Conservation (phyloP, 208 protist genomes). For the Entamoeba dispar region DNA sequence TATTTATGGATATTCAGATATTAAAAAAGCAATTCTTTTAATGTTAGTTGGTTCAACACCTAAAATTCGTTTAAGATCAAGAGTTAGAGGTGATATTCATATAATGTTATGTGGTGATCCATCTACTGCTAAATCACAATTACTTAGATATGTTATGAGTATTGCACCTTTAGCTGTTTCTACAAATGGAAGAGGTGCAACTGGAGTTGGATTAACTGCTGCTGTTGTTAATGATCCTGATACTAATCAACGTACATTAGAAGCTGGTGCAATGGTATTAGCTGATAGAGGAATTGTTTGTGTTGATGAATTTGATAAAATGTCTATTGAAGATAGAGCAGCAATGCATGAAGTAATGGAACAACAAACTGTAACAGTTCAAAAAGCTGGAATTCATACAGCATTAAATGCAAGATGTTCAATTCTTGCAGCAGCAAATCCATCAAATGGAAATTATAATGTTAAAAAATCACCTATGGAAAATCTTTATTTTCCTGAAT, state of each 20-base stretch:
- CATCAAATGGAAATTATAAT: slow-evolving; percentile 88
- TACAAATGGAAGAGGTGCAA: slow-evolving; percentile 82
- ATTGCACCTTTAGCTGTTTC: slow-evolving; percentile 78
- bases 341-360: slow-evolving; percentile 88
- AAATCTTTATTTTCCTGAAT: slow-evolving; percentile 89
- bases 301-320: slow-evolving; percentile 99
- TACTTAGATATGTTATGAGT: slow-evolving; percentile 74
- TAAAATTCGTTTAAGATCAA: slow-evolving; percentile 57
- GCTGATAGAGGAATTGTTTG: slow-evolving; percentile 90
- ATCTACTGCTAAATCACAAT: slow-evolving; percentile 95
- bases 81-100: slow-evolving; percentile 88
- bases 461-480: slow-evolving; percentile 55
- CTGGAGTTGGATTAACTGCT: slow-evolving; percentile 85
- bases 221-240: slow-evolving; percentile 80
- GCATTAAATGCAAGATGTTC: slow-evolving; percentile 87
- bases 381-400: slow-evolving; percentile 96
- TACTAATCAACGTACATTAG: slow-evolving; percentile 71
- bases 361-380: slow-evolving; percentile 97
- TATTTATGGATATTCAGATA: slow-evolving; percentile 80
- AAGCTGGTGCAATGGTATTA: slow-evolving; percentile 96
- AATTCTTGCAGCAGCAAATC: slow-evolving; percentile 95
- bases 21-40: slow-evolving; percentile 80
- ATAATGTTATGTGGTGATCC: slow-evolving; percentile 94
- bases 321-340: slow-evolving; percentile 68
- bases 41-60: slow-evolving; percentile 82